phyloP scores from a whole-genome alignment of 1,284 basidiomycete species.

The Wolfiporia cocos region DNA sequence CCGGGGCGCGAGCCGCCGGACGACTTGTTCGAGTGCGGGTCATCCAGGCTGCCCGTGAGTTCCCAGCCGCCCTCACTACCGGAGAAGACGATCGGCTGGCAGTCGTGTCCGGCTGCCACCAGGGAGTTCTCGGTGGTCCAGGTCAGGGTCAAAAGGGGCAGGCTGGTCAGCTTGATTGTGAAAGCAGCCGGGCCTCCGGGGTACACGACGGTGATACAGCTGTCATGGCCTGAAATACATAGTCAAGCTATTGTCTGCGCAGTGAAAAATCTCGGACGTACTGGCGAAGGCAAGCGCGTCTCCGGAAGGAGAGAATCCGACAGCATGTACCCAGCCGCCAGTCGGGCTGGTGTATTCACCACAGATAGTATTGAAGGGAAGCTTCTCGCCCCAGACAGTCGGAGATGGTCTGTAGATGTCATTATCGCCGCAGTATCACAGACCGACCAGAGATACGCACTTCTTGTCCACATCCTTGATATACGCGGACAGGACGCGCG shows the following conservation, averaged over 20 bases:
- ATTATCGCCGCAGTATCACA: constrained; percentile 1
- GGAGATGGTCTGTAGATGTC: constrained; percentile 66
- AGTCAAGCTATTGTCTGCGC: too few species aligned
- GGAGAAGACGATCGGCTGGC: constrained; percentile 87
- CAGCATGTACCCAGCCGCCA: constrained; percentile 96
- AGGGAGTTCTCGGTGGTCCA: constrained; percentile 82
- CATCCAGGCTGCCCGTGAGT: constrained; percentile 78
- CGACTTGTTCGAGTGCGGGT: constrained; percentile 51
- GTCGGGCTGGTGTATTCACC: constrained; percentile 87
- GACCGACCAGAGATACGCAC: constrained; percentile 33
- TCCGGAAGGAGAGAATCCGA: constrained; percentile 94
- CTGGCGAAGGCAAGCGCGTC: constrained; percentile 90
- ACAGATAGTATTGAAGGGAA: constrained; percentile 97
- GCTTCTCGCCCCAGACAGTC: constrained; percentile 93
- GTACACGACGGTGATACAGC: constrained; percentile 85
- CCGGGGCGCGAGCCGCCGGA: constrained; percentile 30
- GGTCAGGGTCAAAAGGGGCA: constrained; percentile 79
- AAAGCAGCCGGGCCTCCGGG: constrained; percentile 68
- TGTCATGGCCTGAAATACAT: constrained; percentile 85
- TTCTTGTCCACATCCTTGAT: constrained; percentile 97
- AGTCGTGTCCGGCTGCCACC: constrained; percentile 96
- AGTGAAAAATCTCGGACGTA: too few species aligned
- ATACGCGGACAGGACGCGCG: constrained; percentile 91
- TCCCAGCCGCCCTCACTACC: constrained; percentile 73
- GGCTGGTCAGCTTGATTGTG: constrained; percentile 67